Evolutionary conservation across 2,329 filamentous ascomycete species (phyloP).

Genomic region (Elsinoe batatas): DNA sequence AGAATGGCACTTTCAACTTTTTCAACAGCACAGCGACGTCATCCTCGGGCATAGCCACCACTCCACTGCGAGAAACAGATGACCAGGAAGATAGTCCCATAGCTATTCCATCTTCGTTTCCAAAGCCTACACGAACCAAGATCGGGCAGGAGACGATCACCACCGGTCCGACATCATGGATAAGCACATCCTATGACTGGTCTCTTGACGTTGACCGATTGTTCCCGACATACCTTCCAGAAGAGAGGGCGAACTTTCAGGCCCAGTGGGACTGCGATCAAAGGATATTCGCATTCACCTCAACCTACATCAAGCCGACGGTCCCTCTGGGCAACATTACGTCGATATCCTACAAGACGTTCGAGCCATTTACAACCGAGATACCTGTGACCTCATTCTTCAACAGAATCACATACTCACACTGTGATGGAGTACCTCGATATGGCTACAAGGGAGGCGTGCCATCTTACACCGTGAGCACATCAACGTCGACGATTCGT

Average conservation of each 20-base stretch:
- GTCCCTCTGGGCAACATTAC: neutral
- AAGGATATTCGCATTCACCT: neutral
- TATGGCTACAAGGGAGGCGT: neutral
- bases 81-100: neutral
- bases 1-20: neutral
- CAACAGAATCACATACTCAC: neutral
- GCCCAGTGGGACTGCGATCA: neutral
- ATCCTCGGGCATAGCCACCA: neutral
- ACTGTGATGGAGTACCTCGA: neutral
- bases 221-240: neutral
- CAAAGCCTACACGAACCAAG: neutral
- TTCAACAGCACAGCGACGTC: neutral
- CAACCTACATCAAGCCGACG: neutral
- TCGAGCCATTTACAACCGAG: neutral
- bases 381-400: neutral
- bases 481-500: neutral
- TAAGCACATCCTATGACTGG: neutral
- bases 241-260: neutral
- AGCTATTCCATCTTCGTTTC: neutral
- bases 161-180: neutral
- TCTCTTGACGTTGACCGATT: neutral
- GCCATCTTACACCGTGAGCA: neutral
- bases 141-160: neutral
- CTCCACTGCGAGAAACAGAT: neutral
- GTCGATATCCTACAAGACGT: neutral